Conservation (phyloP, 495 filamentous ascomycete genomes). For the Aspergillus funiculosus region DNA sequence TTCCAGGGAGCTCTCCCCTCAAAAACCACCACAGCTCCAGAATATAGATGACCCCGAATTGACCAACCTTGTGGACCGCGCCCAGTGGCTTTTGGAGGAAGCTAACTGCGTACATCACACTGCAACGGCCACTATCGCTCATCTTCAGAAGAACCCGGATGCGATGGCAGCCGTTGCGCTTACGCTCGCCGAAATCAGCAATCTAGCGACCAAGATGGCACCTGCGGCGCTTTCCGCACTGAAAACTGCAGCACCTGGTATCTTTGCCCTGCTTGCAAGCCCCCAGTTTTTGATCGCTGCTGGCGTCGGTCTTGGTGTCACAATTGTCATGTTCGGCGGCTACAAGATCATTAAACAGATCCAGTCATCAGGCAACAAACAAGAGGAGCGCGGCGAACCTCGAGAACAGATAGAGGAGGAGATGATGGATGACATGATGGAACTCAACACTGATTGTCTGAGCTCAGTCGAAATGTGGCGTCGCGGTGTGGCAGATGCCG, state of each 20-base stretch:
- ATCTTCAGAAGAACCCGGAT: conserved; percentile 84
- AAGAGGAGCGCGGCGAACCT: conserved; percentile 2
- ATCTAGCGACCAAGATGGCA: conserved; percentile 74
- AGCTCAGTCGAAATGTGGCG: conserved; percentile 76
- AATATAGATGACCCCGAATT: conserved; percentile 52
- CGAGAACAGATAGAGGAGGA: conserved; percentile 8
- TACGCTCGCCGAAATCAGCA: conserved; percentile 85
- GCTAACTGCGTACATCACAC: conserved; percentile 82
- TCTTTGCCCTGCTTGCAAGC: conserved; percentile 79
- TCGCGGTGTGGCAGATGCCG: conserved; percentile 70
- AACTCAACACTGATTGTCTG: conserved; percentile 49
- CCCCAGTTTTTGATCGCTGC: conserved; percentile 93
- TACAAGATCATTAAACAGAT: conserved; percentile 96
- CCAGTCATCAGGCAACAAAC: conserved; percentile 24
- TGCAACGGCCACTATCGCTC: conserved; percentile 76
- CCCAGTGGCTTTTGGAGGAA: conserved; percentile 71
- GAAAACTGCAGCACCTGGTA: conserved; percentile 71
- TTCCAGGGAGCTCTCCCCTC: conserved; percentile 28
- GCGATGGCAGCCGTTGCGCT: conserved; percentile 92
- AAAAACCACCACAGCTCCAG: conserved; percentile 18
- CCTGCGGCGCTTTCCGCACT: conserved; percentile 68
- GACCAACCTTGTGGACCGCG: conserved; percentile 56
- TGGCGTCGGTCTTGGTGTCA: conserved; percentile 81
- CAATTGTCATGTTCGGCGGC: conserved; percentile 88
- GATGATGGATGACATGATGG: conserved; percentile 54